A percentile compares a stretch with the other conserved stretches of the same genome.
These are phyloP conservation scores for barley (Hordeum vulgare) DNA, from an alignment of 176 grass and related monocot species.

Conservation along the genomic window DNA sequence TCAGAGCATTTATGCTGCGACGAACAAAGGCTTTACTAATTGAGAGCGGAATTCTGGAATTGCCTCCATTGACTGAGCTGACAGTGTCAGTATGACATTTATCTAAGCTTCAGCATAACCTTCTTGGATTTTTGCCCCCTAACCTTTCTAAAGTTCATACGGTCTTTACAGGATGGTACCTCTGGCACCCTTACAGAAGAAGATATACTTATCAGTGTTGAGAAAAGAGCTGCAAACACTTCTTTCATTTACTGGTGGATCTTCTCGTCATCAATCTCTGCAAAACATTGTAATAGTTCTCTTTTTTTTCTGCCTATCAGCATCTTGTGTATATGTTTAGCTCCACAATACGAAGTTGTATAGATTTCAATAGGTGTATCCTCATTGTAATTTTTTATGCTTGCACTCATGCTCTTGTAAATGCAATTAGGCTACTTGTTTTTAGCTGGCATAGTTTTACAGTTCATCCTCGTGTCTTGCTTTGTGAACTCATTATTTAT, in stretches of 20 bases:
- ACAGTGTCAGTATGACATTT: constrained; percentile 82
- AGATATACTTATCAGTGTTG: constrained; percentile 78
- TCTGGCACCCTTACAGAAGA: constrained; percentile 74
- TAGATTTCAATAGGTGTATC: background rate
- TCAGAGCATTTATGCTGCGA: constrained; percentile 91
- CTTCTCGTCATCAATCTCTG: constrained; percentile 64
- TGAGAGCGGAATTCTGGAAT: constrained; percentile 53
- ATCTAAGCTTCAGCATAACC: constrained; percentile 10
- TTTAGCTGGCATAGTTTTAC: background rate
- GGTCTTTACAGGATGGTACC: constrained; percentile 63
- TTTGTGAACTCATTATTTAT: constrained; percentile 19
- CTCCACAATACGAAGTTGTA: background rate
- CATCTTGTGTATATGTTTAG: background rate
- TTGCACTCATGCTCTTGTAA: background rate
- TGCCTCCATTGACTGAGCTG: constrained; percentile 85
- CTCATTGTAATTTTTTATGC: background rate
- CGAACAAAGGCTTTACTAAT: constrained; percentile 81
- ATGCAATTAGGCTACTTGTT: background rate
- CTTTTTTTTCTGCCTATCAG: background rate
- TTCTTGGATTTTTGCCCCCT: constrained; percentile 1
- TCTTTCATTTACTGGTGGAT: constrained; percentile 68
- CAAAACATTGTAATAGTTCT: constrained; percentile 88
- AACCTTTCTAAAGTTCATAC: constrained; percentile 19
- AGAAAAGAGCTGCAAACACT: constrained; percentile 86
- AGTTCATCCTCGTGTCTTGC: background rate